phyloP scores from a whole-genome alignment of 2,329 filamentous ascomycete genomes.

The Fusarium hainanense region DNA sequence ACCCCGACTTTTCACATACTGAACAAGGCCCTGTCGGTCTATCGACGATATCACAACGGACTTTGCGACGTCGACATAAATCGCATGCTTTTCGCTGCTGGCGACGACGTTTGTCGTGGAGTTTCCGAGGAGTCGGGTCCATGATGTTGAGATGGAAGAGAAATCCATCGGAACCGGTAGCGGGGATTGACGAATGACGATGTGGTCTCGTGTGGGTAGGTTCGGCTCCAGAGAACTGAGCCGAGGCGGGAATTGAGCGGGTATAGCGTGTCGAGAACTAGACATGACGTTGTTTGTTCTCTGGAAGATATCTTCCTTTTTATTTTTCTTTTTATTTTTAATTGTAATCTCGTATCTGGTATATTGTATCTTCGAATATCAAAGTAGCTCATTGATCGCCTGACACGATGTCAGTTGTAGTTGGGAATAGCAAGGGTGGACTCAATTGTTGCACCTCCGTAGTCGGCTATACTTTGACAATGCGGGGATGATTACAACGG shows the following conservation, averaged over 20 bases:
- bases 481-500: neutral
- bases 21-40: conserved; percentile 34
- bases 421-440: too few species aligned
- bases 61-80: conserved; percentile 42
- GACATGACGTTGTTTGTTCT: too few species aligned
- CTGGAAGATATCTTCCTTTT: too few species aligned
- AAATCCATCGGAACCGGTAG: conserved; percentile 37
- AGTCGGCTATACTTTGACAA: neutral
- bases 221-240: conserved; percentile 21
- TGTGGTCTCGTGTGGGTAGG: neutral
- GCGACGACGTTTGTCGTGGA: conserved; percentile 43
- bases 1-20: conserved; percentile 42
- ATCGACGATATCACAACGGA: conserved; percentile 42
- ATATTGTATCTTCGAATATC: too few species aligned
- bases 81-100: conserved; percentile 45
- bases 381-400: too few species aligned
- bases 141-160: conserved; percentile 18
- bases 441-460: too few species aligned
- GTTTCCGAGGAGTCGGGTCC: conserved; percentile 10
- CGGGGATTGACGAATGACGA: neutral
- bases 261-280: too few species aligned
- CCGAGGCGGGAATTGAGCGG: conserved; percentile 2
- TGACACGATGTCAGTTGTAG: fast-evolving
- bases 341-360: too few species aligned
- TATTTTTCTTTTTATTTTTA: too few species aligned